phyloP scores from a whole-genome alignment of 345 rosid species.

The Populus nigra region DNA sequence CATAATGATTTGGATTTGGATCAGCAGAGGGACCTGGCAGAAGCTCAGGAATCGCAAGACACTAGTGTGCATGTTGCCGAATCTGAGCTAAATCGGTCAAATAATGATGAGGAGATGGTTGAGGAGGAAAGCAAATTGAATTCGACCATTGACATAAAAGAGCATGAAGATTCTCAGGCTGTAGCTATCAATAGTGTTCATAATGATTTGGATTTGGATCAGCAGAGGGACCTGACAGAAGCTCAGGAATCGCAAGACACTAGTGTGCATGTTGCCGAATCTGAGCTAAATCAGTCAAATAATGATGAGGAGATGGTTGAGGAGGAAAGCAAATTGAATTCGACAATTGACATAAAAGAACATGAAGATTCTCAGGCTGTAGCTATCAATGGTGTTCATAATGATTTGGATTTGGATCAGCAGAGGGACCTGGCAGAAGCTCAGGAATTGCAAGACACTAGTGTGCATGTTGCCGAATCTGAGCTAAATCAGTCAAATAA shows the following conservation, averaged over 20 bases:
- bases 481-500: background rate
- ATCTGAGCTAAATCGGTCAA: background rate
- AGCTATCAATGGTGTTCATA: background rate
- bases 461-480: background rate
- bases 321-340: conserved; percentile 24
- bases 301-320: conserved; percentile 18
- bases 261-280: background rate
- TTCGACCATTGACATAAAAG: conserved; percentile 12
- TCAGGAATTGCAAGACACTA: background rate
- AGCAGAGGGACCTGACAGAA: background rate
- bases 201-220: background rate
- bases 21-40: background rate
- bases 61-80: background rate
- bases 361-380: conserved; percentile 11
- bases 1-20: background rate
- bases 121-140: conserved; percentile 24
- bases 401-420: background rate
- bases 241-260: background rate
- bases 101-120: conserved; percentile 18
- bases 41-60: background rate
- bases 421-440: background rate
- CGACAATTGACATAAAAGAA: conserved; percentile 8
- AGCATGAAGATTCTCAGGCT: conserved; percentile 11
- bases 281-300: background rate
- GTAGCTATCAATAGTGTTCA: background rate